Conservation (phyloP, 805 yeast genomes). For the Candida alai region DNA sequence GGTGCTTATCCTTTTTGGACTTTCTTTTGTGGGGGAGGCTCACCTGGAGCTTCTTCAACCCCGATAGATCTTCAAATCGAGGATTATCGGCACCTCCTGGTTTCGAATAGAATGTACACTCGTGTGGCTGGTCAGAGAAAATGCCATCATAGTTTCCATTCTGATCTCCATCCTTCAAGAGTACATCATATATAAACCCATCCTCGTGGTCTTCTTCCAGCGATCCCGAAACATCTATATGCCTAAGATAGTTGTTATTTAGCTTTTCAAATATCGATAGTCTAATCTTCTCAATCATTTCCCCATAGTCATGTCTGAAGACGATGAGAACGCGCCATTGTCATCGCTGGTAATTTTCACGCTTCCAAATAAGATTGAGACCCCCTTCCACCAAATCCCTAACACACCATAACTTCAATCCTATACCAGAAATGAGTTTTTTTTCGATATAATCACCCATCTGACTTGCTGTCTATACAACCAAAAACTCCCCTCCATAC, state of each 20-base stretch:
- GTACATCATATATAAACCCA: constrained; percentile 1
- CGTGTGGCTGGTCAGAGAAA: constrained; percentile 1
- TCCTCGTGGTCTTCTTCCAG: constrained; percentile 8
- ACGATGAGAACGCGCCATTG: too few species aligned
- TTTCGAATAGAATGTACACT: constrained; percentile 45
- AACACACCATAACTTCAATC: too few species aligned
- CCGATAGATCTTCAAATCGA: constrained; percentile 10
- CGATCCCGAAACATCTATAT: background rate
- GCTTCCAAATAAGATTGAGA: too few species aligned
- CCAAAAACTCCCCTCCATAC: too few species aligned
- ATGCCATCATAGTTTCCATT: background rate
- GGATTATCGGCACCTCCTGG: constrained; percentile 46
- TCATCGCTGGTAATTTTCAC: too few species aligned
- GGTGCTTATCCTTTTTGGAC: too few species aligned
- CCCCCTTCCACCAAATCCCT: too few species aligned
- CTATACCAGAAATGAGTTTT: too few species aligned
- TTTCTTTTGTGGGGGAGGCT: constrained; percentile 1
- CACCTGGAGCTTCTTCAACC: constrained; percentile 7
- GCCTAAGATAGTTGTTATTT: constrained; percentile 2
- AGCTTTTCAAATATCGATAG: constrained; percentile 6
- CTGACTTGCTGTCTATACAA: too few species aligned
- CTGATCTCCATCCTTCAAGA: constrained; percentile 1
- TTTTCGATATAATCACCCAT: too few species aligned
- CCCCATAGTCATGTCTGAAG: too few species aligned
- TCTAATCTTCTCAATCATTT: constrained; percentile 8